Conservation (phyloP, 1,284 basidiomycete species). For the Inonotus hispidus region DNA sequence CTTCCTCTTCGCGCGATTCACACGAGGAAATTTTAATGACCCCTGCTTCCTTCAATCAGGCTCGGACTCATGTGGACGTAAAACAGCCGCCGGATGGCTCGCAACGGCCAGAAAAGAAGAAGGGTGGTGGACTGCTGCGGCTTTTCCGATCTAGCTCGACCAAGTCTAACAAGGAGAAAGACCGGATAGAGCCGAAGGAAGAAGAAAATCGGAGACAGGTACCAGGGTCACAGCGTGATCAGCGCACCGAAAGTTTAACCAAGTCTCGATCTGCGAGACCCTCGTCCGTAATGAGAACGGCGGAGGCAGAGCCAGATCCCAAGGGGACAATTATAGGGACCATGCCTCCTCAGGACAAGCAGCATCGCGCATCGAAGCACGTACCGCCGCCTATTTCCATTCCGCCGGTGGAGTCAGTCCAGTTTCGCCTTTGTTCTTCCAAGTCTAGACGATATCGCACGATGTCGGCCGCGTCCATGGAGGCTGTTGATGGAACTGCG, state of each 20-base stretch:
- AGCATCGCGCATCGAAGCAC: slow-evolving; percentile 24
- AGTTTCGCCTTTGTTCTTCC: slow-evolving; percentile 56
- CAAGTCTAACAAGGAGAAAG: slow-evolving; percentile 29
- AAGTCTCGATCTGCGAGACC: slow-evolving; percentile 1
- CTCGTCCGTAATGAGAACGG: background rate
- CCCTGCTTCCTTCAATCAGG: slow-evolving; percentile 14
- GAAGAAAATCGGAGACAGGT: slow-evolving; percentile 23
- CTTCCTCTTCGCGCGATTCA: slow-evolving; percentile 15
- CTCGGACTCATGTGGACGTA: background rate
- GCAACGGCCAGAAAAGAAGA: slow-evolving; percentile 25
- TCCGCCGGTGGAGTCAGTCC: slow-evolving; percentile 30
- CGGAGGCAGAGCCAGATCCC: slow-evolving; percentile 1
- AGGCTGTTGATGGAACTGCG: slow-evolving; percentile 70
- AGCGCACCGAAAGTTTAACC: slow-evolving; percentile 18
- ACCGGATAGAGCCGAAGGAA: slow-evolving; percentile 1
- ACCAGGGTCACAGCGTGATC: slow-evolving; percentile 19
- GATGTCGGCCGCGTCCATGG: slow-evolving; percentile 66
- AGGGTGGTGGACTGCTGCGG: slow-evolving; percentile 30
- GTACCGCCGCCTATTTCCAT: slow-evolving; percentile 28
- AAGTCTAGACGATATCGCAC: slow-evolving; percentile 57
- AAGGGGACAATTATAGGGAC: background rate
- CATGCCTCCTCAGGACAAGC: background rate
- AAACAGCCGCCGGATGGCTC: background rate
- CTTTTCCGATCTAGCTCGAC: slow-evolving; percentile 33
- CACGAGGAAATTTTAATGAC: slow-evolving; percentile 20